Conservation (phyloP, 257 asterid genomes). For the Verbascum thapsus region DNA sequence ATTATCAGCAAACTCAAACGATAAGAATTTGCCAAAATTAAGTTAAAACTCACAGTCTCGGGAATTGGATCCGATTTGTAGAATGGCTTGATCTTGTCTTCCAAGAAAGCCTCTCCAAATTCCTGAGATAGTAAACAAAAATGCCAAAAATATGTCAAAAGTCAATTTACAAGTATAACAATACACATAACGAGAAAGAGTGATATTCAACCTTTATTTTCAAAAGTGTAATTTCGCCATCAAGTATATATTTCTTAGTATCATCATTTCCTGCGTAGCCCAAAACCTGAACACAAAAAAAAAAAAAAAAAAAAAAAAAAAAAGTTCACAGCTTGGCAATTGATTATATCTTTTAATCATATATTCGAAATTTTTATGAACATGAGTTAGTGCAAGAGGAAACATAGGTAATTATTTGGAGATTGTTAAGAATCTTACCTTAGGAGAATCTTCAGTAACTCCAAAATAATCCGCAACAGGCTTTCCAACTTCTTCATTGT, state of each 20-base stretch:
- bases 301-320: slow-evolving; percentile 23
- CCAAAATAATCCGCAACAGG: slow-evolving; percentile 94
- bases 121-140: slow-evolving; percentile 44
- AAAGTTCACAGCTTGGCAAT: slow-evolving; percentile 25
- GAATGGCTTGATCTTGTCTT: slow-evolving; percentile 78
- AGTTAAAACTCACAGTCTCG: slow-evolving; percentile 52
- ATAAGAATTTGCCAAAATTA: slow-evolving; percentile 11
- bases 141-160: not conserved
- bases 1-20: slow-evolving; percentile 17
- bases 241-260: slow-evolving; percentile 56
- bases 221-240: slow-evolving; percentile 63
- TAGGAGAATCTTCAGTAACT: slow-evolving; percentile 64
- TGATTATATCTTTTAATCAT: slow-evolving; percentile 16
- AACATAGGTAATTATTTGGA: slow-evolving; percentile 26
- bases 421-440: slow-evolving; percentile 47
- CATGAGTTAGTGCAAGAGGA: slow-evolving; percentile 18
- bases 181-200: slow-evolving; percentile 19
- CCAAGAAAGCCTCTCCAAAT: slow-evolving; percentile 70
- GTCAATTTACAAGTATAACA: slow-evolving; percentile 3
- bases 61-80: slow-evolving; percentile 92
- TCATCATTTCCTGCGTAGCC: slow-evolving; percentile 68
- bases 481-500: slow-evolving; percentile 79
- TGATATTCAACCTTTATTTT: slow-evolving; percentile 61
- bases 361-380: slow-evolving; percentile 1
- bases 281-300: slow-evolving; percentile 78